A percentile compares a stretch with the other conserved stretches of the same genome.
Conservation (phyloP, 768 basidiomycete genomes). For the Rhizopogon roseolus region DNA sequence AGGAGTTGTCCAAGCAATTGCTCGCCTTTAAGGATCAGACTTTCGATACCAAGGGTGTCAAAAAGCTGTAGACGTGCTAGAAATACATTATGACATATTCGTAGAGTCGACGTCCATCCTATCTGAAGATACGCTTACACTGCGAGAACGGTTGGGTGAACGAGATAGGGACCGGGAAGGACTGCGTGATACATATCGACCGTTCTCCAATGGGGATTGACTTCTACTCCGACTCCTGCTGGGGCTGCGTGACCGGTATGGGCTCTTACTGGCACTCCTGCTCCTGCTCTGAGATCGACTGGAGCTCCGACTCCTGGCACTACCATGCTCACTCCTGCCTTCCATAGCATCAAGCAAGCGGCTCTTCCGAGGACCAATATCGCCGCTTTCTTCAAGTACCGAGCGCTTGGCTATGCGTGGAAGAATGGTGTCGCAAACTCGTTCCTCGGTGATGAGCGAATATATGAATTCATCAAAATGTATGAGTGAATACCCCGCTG, state of each 20-base stretch:
- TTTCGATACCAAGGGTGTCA: slow-evolving; percentile 23
- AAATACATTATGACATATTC: slow-evolving; percentile 11
- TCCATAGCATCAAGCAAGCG: slow-evolving; percentile 87
- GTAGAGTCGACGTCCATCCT: slow-evolving; percentile 39
- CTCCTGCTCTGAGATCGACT: slow-evolving; percentile 22
- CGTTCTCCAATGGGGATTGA: slow-evolving; percentile 39
- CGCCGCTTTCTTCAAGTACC: slow-evolving; percentile 88
- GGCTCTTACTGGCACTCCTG: slow-evolving; percentile 24
- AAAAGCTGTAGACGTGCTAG: slow-evolving; percentile 15
- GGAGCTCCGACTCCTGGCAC: slow-evolving; percentile 35
- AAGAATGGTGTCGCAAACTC: slow-evolving; percentile 94
- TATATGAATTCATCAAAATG: slow-evolving; percentile 93
- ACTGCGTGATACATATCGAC: slow-evolving; percentile 62
- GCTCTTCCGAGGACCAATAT: slow-evolving; percentile 81
- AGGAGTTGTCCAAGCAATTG: slow-evolving; percentile 55
- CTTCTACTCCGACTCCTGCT: slow-evolving; percentile 14
- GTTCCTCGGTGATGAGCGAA: slow-evolving; percentile 77
- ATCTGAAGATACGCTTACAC: slow-evolving; percentile 55
- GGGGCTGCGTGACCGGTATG: slow-evolving; percentile 20
- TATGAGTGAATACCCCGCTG: slow-evolving; percentile 82
- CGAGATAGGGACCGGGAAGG: slow-evolving; percentile 46
- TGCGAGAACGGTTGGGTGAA: slow-evolving; percentile 47
- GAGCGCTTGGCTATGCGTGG: slow-evolving; percentile 84
- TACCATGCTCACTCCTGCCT: slow-evolving; percentile 54
- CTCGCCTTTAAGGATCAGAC: slow-evolving; percentile 40